A percentile compares a stretch with the other conserved stretches of the same genome.
Conservation (phyloP, 164 flowering plant species). For the Vitis vinifera region DNA sequence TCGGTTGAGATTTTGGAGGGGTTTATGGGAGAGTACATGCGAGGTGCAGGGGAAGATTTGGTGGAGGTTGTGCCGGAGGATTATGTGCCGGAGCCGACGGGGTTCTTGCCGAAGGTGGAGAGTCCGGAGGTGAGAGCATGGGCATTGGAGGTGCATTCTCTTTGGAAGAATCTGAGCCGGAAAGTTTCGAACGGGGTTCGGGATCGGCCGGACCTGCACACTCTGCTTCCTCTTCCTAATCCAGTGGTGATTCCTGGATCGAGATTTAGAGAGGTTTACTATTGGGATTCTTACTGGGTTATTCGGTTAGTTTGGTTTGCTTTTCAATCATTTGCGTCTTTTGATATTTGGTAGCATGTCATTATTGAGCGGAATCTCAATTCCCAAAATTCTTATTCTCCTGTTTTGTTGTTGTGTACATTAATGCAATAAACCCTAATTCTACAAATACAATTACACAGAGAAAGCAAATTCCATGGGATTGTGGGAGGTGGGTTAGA, state of each 20-base stretch:
- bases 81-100: conserved; percentile 56
- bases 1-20: conserved; percentile 29
- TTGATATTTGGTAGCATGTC: background rate
- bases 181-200: conserved; percentile 45
- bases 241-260: conserved; percentile 75
- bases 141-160: conserved; percentile 79
- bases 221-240: conserved; percentile 68
- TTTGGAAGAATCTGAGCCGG: conserved; percentile 91
- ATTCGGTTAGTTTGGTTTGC: conserved; percentile 53
- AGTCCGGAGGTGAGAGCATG: conserved; percentile 55
- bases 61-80: conserved; percentile 54
- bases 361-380: too few relatives aligned
- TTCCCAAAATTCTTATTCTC: too few relatives aligned
- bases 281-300: conserved; percentile 98
- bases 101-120: conserved; percentile 69
- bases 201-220: conserved; percentile 54
- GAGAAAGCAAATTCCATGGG: too few relatives aligned
- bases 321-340: background rate
- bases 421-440: too few relatives aligned
- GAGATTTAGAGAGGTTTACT: conserved; percentile 85
- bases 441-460: too few relatives aligned
- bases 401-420: too few relatives aligned
- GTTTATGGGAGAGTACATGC: conserved; percentile 48
- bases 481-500: too few relatives aligned
- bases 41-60: conserved; percentile 70